phyloP scores from a whole-genome alignment of 129 eudicot species.

The Arctium lappa region DNA sequence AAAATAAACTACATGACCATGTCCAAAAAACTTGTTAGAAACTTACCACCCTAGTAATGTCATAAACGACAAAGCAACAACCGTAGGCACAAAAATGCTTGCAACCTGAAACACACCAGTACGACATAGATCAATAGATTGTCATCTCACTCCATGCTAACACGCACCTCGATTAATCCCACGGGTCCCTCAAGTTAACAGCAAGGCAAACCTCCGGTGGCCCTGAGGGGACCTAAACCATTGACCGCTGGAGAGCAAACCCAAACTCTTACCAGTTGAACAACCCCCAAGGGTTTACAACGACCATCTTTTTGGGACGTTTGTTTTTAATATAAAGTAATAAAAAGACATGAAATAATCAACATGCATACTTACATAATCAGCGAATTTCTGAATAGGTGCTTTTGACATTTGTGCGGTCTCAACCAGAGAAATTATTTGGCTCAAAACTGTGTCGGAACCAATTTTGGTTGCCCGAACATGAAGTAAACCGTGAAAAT shows the following conservation, averaged over 20 bases:
- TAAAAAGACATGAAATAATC: not conserved
- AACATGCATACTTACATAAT: conserved; percentile 54
- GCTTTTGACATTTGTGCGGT: conserved; percentile 99
- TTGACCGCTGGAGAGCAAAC: no score
- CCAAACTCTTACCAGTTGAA: no score
- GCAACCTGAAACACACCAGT: conserved; percentile 64
- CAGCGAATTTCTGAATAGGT: conserved; percentile 96
- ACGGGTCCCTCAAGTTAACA: not conserved
- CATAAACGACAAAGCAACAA: conserved; percentile 58
- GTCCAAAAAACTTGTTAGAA: not conserved
- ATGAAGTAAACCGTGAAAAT: conserved; percentile 87
- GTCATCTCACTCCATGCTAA: not conserved
- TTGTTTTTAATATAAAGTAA: not conserved
- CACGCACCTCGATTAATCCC: not conserved
- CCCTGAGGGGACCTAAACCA: not conserved
- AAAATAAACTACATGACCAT: not conserved
- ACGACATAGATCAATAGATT: conserved; percentile 4
- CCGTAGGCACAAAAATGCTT: conserved; percentile 90
- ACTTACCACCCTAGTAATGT: conserved; percentile 89
- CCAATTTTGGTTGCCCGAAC: conserved; percentile 88
- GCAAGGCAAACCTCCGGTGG: not conserved
- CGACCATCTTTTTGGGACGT: not conserved
- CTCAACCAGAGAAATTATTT: conserved; percentile 89
- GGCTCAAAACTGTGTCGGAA: conserved; percentile 90
- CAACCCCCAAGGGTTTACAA: not conserved